phyloP scores from a whole-genome alignment of 345 rosid species.

The Eucalyptus microcorys region DNA sequence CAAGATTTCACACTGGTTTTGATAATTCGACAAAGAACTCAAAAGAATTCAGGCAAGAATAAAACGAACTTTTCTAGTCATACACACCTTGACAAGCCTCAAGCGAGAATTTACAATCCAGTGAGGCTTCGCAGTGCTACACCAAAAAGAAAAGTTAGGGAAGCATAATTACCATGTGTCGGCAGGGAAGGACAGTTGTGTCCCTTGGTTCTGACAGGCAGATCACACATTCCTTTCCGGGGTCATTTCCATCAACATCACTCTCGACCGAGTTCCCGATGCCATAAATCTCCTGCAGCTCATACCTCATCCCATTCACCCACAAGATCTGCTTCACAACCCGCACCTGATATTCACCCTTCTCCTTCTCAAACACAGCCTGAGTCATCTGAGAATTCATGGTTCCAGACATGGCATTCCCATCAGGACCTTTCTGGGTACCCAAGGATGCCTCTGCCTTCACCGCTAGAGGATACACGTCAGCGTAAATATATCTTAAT shows the following conservation, averaged over 20 bases:
- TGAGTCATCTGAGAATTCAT: constrained; percentile 68
- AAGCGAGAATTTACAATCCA: not conserved
- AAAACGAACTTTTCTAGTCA: not conserved
- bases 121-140: not conserved
- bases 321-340: constrained; percentile 82
- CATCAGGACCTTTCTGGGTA: constrained; percentile 28
- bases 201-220: constrained; percentile 91
- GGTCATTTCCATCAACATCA: constrained; percentile 60
- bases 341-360: constrained; percentile 44
- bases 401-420: constrained; percentile 18
- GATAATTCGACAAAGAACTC: not conserved
- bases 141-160: not conserved
- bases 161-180: constrained; percentile 68
- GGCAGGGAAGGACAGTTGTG: constrained; percentile 91
- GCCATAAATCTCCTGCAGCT: constrained; percentile 92
- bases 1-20: not conserved
- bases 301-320: constrained; percentile 67
- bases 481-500: constrained; percentile 27
- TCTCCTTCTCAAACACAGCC: constrained; percentile 68
- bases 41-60: not conserved
- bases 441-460: constrained; percentile 56
- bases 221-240: constrained; percentile 89
- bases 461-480: constrained; percentile 60
- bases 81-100: not conserved
- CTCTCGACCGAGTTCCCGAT: constrained; percentile 73